Percentiles rank a stretch among this genome's conserved stretches.
phyloP scores from a whole-genome alignment of 1,139 yeast species.

The Torulaspora globosa region DNA sequence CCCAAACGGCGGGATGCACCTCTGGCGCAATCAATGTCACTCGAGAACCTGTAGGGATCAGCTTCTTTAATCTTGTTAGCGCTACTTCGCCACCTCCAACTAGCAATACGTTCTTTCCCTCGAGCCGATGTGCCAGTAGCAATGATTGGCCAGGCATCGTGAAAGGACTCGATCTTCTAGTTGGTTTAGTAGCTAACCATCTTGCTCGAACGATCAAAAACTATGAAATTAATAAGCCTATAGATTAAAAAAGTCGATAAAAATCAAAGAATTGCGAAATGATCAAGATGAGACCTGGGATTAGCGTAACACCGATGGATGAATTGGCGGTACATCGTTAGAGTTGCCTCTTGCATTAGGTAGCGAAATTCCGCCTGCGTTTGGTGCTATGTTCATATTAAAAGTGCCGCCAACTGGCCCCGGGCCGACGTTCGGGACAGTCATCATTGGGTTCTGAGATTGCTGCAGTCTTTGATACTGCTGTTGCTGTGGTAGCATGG shows the following conservation, averaged over 20 bases:
- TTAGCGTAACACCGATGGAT: slow-evolving; percentile 22
- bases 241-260: slow-evolving; percentile 5
- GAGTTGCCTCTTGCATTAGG: slow-evolving; percentile 10
- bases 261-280: slow-evolving; percentile 6
- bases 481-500: slow-evolving; percentile 12
- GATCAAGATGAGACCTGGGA: slow-evolving; percentile 1
- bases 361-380: slow-evolving; percentile 10
- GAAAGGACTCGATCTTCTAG: background rate
- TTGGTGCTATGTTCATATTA: background rate
- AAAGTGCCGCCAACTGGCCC: background rate
- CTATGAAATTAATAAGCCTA: slow-evolving; percentile 1
- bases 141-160: slow-evolving; percentile 24
- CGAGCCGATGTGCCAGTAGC: slow-evolving; percentile 33
- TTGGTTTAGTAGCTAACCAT: background rate
- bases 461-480: slow-evolving; percentile 15
- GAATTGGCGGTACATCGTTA: slow-evolving; percentile 21
- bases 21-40: slow-evolving; percentile 34
- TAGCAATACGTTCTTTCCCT: slow-evolving; percentile 26
- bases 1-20: slow-evolving; percentile 18
- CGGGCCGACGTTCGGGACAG: slow-evolving; percentile 4
- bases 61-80: slow-evolving; percentile 30
- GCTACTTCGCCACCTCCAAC: slow-evolving; percentile 38
- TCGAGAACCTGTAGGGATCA: slow-evolving; percentile 34
- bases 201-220: background rate
- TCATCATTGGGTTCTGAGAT: slow-evolving; percentile 7